These are phyloP conservation scores for Eutypella sp. DNA, from an alignment of 2,329 filamentous ascomycete species.

Conservation along the genomic window DNA sequence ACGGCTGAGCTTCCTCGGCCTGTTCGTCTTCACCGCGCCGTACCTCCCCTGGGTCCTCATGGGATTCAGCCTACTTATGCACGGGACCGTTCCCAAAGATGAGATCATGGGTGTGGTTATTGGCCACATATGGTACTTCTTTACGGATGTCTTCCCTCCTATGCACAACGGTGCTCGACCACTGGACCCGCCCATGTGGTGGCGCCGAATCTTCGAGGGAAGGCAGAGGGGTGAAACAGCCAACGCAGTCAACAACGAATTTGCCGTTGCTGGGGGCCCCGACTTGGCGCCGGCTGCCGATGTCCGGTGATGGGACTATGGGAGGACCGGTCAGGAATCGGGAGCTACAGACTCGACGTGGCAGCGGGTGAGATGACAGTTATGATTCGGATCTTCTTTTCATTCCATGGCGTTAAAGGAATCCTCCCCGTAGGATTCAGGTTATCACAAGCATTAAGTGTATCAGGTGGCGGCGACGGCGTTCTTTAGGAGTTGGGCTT, in stretches of 20 bases:
- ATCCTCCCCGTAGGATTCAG: not conserved
- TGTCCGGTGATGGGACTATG: conserved; percentile 23
- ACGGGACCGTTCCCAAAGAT: conserved; percentile 86
- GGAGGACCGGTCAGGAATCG: no score
- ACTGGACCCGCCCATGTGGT: conserved; percentile 85
- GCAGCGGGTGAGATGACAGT: no score
- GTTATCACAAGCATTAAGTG: not conserved
- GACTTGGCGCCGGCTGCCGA: conserved; percentile 52
- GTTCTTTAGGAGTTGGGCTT: not conserved
- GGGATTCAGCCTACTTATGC: conserved; percentile 85
- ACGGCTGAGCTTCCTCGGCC: conserved; percentile 78
- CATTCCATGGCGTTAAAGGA: not conserved
- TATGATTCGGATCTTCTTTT: not conserved
- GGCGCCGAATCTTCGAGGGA: conserved; percentile 78
- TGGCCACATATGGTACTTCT: conserved; percentile 97
- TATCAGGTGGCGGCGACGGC: not conserved
- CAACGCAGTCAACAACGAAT: conserved; percentile 56
- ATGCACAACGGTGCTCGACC: conserved; percentile 80
- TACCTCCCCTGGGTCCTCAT: conserved; percentile 96
- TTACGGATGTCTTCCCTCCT: conserved; percentile 91
- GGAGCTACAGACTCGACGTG: no score
- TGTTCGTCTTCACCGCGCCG: conserved; percentile 88
- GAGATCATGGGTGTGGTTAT: conserved; percentile 94
- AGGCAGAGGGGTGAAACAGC: conserved; percentile 42
- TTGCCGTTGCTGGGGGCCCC: conserved; percentile 51